These are phyloP conservation scores for Monarda citriodora DNA, from an alignment of 305 asterid genomes.

Conservation along the genomic window DNA sequence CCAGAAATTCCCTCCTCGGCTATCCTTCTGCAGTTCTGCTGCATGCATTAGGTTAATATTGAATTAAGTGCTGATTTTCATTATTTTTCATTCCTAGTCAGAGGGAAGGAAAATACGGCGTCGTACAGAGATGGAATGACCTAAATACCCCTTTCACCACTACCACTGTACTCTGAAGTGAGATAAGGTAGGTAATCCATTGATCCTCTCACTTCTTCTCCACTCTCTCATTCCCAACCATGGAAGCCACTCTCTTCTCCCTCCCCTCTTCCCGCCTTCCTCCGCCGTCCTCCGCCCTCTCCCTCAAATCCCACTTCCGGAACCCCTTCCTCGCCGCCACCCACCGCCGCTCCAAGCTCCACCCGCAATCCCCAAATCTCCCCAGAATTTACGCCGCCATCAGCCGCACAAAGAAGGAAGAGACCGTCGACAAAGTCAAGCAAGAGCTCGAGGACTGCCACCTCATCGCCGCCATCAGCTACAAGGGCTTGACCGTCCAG, in stretches of 20 bases:
- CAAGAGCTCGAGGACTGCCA: slow-evolving; percentile 69
- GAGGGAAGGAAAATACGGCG: neutral
- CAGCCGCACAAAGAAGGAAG: slow-evolving; percentile 89
- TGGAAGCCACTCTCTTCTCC: slow-evolving; percentile 78
- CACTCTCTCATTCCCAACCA: slow-evolving; percentile 22
- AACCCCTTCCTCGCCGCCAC: slow-evolving; percentile 44
- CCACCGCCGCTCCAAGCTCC: slow-evolving; percentile 23
- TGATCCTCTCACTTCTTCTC: slow-evolving; percentile 9
- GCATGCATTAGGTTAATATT: too few species aligned
- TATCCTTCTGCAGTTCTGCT: too few species aligned
- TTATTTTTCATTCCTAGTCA: neutral
- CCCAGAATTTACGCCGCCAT: slow-evolving; percentile 68
- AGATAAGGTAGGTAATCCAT: slow-evolving; percentile 33
- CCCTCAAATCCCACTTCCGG: slow-evolving; percentile 70
- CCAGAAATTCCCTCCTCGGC: too few species aligned
- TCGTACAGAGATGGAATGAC: neutral
- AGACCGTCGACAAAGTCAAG: slow-evolving; percentile 76
- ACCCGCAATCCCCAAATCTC: slow-evolving; percentile 23
- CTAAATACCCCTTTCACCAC: neutral
- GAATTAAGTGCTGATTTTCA: too few species aligned
- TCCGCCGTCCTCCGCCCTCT: slow-evolving; percentile 30
- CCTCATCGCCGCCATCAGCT: slow-evolving; percentile 79
- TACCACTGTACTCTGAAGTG: slow-evolving; percentile 14
- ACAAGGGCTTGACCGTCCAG: slow-evolving; percentile 82
- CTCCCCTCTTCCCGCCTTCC: slow-evolving; percentile 36